Base-by-base conservation (phyloP, 2,329 filamentous ascomycete genomes). In the Exophiala xenobiotica region DNA sequence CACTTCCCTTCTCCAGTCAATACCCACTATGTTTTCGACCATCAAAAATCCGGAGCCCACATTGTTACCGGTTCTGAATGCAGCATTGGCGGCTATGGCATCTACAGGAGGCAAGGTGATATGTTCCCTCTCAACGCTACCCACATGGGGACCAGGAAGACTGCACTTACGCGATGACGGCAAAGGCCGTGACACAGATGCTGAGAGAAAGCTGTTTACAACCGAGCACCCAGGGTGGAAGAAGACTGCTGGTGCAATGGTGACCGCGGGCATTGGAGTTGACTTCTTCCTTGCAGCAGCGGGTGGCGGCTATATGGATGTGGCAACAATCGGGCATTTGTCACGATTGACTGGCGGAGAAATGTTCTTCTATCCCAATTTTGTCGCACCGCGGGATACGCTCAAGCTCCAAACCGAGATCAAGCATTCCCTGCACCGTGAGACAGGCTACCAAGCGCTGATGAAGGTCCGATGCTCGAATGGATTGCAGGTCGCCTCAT, bases 391-490 rank as follows among this genome's bases (percentile, higher is more conserved):
- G 6, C 83, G 93, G 29, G 93, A 99, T 69, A 83, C 86, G 37
- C 78, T 88, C 49, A 95, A 92, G 73, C 74, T 99, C 31, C 86
- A 86, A 2, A 81, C 86, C 41, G 93, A 99, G 72, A 83, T 99
- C 58, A 82, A 85, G 60, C 92, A 96, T 65, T 84, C 88, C 0
- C 83, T 96, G 23, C 90, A 85, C 2, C 81, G 93, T 57, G 91
- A 96, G 68, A 96, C 92, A 40, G 93, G 93, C 18, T 97, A 89
- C 74, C 92, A 96, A 70, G 90, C 90, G 16, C 76, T 99, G 62
- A 95, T 99, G 89, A 99, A 99, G 76, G 92, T 99, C 51, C 87
- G 93, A 56, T 99, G 93, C 74, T 96, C 91, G 14, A 99, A 96
- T 63, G 93, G 93, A 14, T 77, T 99, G 46, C 93, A 99, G 67